phyloP scores from a whole-genome alignment of 208 protist genomes.

The Sergeia podlipaevii region DNA sequence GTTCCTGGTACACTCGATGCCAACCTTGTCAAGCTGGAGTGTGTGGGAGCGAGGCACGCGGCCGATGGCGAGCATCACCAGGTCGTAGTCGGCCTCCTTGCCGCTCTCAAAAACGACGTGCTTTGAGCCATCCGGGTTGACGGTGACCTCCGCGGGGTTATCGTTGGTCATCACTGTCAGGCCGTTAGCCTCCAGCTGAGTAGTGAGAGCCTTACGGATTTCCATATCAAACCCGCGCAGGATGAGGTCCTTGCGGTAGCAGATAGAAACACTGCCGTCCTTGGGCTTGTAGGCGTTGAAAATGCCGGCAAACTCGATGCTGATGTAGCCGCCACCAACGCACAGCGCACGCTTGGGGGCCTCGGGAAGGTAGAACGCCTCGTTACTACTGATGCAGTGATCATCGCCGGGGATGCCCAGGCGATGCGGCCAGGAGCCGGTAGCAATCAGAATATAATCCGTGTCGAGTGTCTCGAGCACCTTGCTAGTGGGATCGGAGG shows the following conservation, averaged over 20 bases:
- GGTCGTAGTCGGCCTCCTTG: slow-evolving; percentile 84
- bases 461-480: slow-evolving; percentile 60
- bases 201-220: slow-evolving; percentile 68
- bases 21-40: slow-evolving; percentile 91
- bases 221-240: slow-evolving; percentile 87
- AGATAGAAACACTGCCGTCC: slow-evolving; percentile 62
- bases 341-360: slow-evolving; percentile 71
- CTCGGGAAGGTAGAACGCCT: slow-evolving; percentile 86
- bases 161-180: slow-evolving; percentile 73
- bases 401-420: slow-evolving; percentile 78
- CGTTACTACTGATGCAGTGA: slow-evolving; percentile 89
- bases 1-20: slow-evolving; percentile 79
- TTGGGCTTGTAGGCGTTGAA: slow-evolving; percentile 86
- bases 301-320: slow-evolving; percentile 89
- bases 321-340: slow-evolving; percentile 91
- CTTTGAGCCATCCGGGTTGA: slow-evolving; percentile 58
- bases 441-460: slow-evolving; percentile 80
- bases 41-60: slow-evolving; percentile 88
- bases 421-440: slow-evolving; percentile 83
- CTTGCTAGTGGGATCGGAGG: slow-evolving; percentile 32
- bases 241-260: slow-evolving; percentile 76
- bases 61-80: slow-evolving; percentile 96
- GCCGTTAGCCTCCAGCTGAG: slow-evolving; percentile 78
- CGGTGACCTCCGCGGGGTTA: slow-evolving; percentile 74
- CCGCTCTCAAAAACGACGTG: slow-evolving; percentile 83